phyloP scores from a whole-genome alignment of 2,329 filamentous ascomycete species.

The Aspergillus versicolor region DNA sequence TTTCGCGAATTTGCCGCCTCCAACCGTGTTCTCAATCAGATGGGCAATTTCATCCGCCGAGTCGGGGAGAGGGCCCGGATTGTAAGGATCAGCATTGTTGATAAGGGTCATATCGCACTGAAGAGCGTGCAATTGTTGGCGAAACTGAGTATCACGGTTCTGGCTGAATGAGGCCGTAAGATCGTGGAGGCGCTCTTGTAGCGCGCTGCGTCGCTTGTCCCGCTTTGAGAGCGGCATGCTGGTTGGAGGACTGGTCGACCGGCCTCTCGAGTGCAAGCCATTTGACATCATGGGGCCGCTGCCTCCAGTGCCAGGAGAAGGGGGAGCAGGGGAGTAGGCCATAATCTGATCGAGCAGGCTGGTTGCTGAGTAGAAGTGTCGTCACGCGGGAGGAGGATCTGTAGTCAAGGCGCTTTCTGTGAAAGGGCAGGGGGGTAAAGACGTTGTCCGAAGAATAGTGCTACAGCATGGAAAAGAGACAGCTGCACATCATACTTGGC shows the following conservation, averaged over 20 bases:
- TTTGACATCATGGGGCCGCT: constrained; percentile 20
- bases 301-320: constrained; percentile 28
- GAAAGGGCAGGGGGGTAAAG: not conserved
- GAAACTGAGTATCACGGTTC: constrained; percentile 80
- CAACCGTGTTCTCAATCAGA: constrained; percentile 57
- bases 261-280: constrained; percentile 23
- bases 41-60: constrained; percentile 65
- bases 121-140: constrained; percentile 86
- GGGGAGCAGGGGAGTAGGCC: constrained; percentile 42
- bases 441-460: not conserved
- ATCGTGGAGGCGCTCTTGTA: constrained; percentile 74
- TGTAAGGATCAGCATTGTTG: constrained; percentile 79
- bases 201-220: constrained; percentile 82
- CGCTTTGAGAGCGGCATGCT: constrained; percentile 68
- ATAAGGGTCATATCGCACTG: constrained; percentile 87
- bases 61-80: constrained; percentile 66
- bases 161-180: constrained; percentile 76
- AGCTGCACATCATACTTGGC: constrained; percentile 1
- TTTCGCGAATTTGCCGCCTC: constrained; percentile 64
- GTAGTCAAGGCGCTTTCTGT: constrained; percentile 6
- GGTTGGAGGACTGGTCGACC: constrained; percentile 34
- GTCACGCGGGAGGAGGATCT: constrained; percentile 5
- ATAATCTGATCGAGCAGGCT: constrained; percentile 23
- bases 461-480: constrained; percentile 6
- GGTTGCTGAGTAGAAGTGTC: constrained; percentile 8